phyloP scores from a whole-genome alignment of 2,329 filamentous ascomycete species.

The Stylonectria norvegica region DNA sequence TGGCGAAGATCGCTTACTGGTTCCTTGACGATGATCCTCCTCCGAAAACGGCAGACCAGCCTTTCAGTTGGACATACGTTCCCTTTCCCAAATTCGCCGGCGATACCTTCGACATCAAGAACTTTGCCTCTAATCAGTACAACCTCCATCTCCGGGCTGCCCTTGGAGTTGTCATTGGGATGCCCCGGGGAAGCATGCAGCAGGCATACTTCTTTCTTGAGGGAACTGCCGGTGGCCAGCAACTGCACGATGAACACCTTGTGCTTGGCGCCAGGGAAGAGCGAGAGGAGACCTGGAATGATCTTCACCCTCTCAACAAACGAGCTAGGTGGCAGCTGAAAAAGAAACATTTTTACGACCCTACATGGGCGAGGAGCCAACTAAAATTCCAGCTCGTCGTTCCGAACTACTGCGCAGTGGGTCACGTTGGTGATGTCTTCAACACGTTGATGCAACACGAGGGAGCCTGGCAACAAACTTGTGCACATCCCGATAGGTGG shows the following conservation, averaged over 20 bases:
- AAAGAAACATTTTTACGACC: conserved; percentile 7
- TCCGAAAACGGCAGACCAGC: conserved; percentile 1
- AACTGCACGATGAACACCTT: no score
- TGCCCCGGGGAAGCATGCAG: no score
- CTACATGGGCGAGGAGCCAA: no score
- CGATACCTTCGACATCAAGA: conserved; percentile 4
- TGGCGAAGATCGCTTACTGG: conserved; percentile 17
- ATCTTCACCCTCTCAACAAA: conserved; percentile 18
- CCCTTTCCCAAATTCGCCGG: conserved; percentile 16
- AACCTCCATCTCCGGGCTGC: conserved; percentile 22
- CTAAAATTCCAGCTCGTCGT: no score
- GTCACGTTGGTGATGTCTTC: no score
- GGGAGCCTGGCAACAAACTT: not conserved
- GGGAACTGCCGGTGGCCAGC: no score
- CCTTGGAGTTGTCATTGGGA: conserved; percentile 26
- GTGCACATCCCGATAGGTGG: no score
- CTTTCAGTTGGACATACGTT: conserved; percentile 18
- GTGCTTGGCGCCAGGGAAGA: conserved; percentile 12
- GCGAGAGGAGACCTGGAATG: conserved; percentile 13
- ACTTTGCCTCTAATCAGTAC: conserved; percentile 27
- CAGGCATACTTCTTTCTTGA: no score
- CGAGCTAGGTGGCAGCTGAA: conserved; percentile 12
- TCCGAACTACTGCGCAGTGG: conserved; percentile 19
- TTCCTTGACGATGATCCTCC: not conserved
- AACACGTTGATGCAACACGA: not conserved